These are phyloP conservation scores for Salvia splendens DNA, from an alignment of 257 asterid species.

Conservation along the genomic window DNA sequence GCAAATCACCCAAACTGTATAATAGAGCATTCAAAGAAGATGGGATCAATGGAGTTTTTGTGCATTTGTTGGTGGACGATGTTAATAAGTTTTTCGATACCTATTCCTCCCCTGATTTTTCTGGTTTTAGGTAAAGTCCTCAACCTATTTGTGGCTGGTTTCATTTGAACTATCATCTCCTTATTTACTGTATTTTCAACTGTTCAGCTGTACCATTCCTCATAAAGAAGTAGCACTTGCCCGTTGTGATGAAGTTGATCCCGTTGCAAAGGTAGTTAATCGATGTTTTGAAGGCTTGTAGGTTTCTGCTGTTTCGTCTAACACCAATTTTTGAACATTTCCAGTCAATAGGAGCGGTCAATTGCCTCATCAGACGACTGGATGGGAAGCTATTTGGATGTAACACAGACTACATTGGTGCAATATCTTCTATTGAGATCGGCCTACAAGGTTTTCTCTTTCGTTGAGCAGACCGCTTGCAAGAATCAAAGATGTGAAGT, in stretches of 20 bases:
- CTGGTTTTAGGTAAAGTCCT: conserved; percentile 83
- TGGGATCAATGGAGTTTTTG: conserved; percentile 72
- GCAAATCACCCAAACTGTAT: conserved; percentile 89
- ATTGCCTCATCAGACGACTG: conserved; percentile 66
- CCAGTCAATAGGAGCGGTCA: conserved; percentile 93
- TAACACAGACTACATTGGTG: conserved; percentile 93
- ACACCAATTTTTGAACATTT: conserved; percentile 27
- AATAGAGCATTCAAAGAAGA: conserved; percentile 74
- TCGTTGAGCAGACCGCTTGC: conserved; percentile 10
- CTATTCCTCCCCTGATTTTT: conserved; percentile 75
- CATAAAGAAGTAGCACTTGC: conserved; percentile 80
- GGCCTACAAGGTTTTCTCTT: conserved; percentile 67
- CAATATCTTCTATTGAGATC: conserved; percentile 87
- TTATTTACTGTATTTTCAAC: not conserved
- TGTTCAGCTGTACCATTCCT: conserved; percentile 89
- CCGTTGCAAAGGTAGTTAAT: conserved; percentile 75
- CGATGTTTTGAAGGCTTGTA: conserved; percentile 9
- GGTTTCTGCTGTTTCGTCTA: conserved; percentile 28
- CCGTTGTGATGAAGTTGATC: conserved; percentile 84
- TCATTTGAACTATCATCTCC: not conserved
- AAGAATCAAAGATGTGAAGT: conserved; percentile 21
- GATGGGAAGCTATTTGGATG: conserved; percentile 91
- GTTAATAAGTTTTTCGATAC: conserved; percentile 62
- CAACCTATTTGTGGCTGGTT: conserved; percentile 19
- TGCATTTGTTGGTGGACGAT: conserved; percentile 87